Base-by-base conservation (phyloP, 140 eudicot genomes). In the Stevia rebaudiana region DNA sequence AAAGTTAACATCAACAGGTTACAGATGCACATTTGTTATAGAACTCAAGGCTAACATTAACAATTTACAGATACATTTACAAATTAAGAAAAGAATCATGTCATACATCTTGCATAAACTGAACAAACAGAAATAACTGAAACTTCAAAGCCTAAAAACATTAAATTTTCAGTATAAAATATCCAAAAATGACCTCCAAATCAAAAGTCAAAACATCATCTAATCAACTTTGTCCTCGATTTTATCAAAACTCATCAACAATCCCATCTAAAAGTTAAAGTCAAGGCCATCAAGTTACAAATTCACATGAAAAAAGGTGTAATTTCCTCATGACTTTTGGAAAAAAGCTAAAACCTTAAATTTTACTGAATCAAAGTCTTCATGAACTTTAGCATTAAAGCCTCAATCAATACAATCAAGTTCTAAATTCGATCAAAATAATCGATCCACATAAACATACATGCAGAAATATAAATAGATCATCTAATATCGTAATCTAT, bases 181-280 rank as follows among this genome's bases (percentile, higher is more conserved):
- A 10, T 4, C 21, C 0, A 8, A 3, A 30, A 47, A 42, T 28
- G 33, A 28, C 4, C 33, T 28, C 33, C 33, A 28, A 28, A 69
- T 1, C 17, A 8, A 30, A 13, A 59, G 41, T 11, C 22, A 69
- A 39, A 56, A 46, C 36, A 13, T 30, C 30, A 70, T 8, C 35
- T 71, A 71, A 37, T 25, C 54, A 71, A 37, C 35, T 52, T 50
- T 35, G 17, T 19, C 30, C 64, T 37, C 71, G 12, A 51, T 41
- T 72, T 16, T 25, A 36, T 17, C 58, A 43, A 12, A 16, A 68
- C 17, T 31, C 43, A 30, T 31, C 40, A 28, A 15, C 22, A 28
- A 54, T 66, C 44, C 37, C 37, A 56, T 46, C 33, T 25, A 25
- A 56, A 31, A 42, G 48, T 39, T 3, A 43, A 25, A 42, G 33